A percentile compares a stretch with the other conserved stretches of the same genome.
These are phyloP conservation scores for Ambrosia trifida DNA, from an alignment of 129 eudicot genomes.

Conservation along the genomic window DNA sequence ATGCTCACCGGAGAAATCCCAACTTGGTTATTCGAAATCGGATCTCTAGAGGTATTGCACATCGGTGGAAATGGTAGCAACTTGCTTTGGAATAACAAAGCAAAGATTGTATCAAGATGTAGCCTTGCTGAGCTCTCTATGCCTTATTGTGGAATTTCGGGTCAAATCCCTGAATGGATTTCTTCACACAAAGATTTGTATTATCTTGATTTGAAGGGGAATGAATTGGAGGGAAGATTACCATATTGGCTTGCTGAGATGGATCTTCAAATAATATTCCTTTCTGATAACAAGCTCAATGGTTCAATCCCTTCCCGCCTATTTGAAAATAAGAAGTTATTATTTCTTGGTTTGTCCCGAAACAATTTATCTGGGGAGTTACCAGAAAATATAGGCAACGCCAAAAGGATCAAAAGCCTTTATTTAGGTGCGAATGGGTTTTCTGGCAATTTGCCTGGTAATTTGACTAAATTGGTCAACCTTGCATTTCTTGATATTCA, in stretches of 20 bases:
- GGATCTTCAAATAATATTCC: slow-evolving; percentile 43
- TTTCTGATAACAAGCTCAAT: slow-evolving; percentile 47
- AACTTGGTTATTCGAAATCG: slow-evolving; percentile 46
- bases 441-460: slow-evolving; percentile 47
- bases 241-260: slow-evolving; percentile 52
- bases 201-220: slow-evolving; percentile 48
- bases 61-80: slow-evolving; percentile 42
- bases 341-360: slow-evolving; percentile 45
- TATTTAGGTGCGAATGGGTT: slow-evolving; percentile 50
- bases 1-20: slow-evolving; percentile 50
- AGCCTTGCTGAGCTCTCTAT: slow-evolving; percentile 42
- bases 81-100: slow-evolving; percentile 46
- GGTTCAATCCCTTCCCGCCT: slow-evolving; percentile 49
- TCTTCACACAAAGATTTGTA: slow-evolving; percentile 39
- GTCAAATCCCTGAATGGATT: slow-evolving; percentile 48
- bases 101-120: slow-evolving; percentile 48
- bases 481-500: slow-evolving; percentile 57
- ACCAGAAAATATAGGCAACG: slow-evolving; percentile 48
- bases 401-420: slow-evolving; percentile 28
- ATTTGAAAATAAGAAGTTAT: slow-evolving; percentile 37
- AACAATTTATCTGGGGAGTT: slow-evolving; percentile 52
- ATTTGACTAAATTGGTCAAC: slow-evolving; percentile 36
- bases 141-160: slow-evolving; percentile 35
- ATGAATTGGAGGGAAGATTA: slow-evolving; percentile 42
- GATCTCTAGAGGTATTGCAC: slow-evolving; percentile 28